Base-by-base conservation (phyloP, 805 yeast genomes). In the Kodamaea hsintzibuensis region DNA sequence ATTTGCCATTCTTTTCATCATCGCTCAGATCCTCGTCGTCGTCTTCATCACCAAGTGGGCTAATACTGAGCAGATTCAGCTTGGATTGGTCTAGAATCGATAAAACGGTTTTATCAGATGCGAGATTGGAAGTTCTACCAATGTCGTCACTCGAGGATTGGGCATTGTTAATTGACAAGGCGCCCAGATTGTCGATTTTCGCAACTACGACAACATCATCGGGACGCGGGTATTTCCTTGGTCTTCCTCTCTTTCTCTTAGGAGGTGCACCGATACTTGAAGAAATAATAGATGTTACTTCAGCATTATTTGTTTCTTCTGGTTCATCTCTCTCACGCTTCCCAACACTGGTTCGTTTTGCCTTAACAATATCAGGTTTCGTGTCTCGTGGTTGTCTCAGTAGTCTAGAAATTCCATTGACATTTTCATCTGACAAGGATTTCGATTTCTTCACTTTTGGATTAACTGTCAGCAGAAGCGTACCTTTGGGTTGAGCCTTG, bases 1-100 rank as follows among this genome's bases (percentile, higher is more conserved):
- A 51, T 49, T 57, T 57, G 16, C 58, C 44, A 14, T 12, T 38
- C n/a, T 38, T 18, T 14, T 30, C 47, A 16, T 42, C 52, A 13
- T 42, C 47, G 14, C 17, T 25, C 38, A 44, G 37, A 2, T 44
- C 47, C 6, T 13, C 18, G 8, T 25, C 47, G 5, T 44, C 47
- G 3, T 19, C 37, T 2, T 7, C 4, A 3, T 39, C 22, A 10
- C 6, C 44, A 17, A 40, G 44, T 3, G 44, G 44, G 7, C 25
- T 40, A 5, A 40, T 40, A 17, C 44, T 14, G 25, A 40, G 44
- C 25, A 16, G 44, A 7, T 17, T 39, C 22, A 16, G 43, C 10
- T 39, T 18, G 9, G 22, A 39, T 8, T 39, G 12, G 43, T 16
- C 18, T 12, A 18, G 17, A 14, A 39, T 30, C 35, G 35, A 30